A percentile compares a stretch with the other conserved stretches of the same genome.
Evolutionary conservation across 345 rosid species (phyloP).

Genomic region (Bruguiera gymnorhiza): DNA sequence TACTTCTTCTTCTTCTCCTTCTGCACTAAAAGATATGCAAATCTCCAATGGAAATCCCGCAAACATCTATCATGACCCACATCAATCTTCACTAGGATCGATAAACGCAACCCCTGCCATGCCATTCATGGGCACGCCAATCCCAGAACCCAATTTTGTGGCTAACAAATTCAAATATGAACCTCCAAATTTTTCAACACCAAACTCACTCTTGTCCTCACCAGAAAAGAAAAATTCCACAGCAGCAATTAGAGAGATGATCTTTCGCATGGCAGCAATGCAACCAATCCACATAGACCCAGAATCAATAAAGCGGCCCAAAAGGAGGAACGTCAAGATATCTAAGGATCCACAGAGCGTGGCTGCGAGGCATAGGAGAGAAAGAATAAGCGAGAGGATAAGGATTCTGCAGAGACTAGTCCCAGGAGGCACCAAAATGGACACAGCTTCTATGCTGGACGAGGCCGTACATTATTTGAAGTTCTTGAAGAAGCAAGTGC

Average conservation of each 20-base stretch:
- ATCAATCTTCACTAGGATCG: no score
- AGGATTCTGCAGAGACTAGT: conserved; percentile 90
- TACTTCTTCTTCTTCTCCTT: neutral
- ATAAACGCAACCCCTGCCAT: neutral
- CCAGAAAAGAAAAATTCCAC: conserved; percentile 36
- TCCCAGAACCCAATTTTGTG: conserved; percentile 24
- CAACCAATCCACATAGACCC: conserved; percentile 89
- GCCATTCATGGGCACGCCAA: conserved; percentile 22
- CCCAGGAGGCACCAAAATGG: conserved; percentile 99
- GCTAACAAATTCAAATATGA: conserved; percentile 12
- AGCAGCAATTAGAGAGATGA: conserved; percentile 85
- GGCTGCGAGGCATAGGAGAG: conserved; percentile 86
- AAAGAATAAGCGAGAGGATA: conserved; percentile 82
- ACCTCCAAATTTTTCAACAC: conserved; percentile 14
- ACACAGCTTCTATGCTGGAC: conserved; percentile 90
- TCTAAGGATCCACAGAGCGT: conserved; percentile 96
- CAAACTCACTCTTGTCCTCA: conserved; percentile 33
- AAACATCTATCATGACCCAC: conserved; percentile 8
- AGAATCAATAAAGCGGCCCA: conserved; percentile 78
- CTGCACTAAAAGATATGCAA: conserved; percentile 21
- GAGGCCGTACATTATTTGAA: conserved; percentile 93
- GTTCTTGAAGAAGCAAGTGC: conserved; percentile 82
- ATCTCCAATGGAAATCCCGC: conserved; percentile 25
- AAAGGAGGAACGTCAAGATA: conserved; percentile 79
- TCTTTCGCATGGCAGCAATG: conserved; percentile 82